Evolutionary conservation across 176 grass and related monocot species (phyloP), one percentile per base, ranked within the genome.

Genomic region (Aegilops tauschii): DNA sequence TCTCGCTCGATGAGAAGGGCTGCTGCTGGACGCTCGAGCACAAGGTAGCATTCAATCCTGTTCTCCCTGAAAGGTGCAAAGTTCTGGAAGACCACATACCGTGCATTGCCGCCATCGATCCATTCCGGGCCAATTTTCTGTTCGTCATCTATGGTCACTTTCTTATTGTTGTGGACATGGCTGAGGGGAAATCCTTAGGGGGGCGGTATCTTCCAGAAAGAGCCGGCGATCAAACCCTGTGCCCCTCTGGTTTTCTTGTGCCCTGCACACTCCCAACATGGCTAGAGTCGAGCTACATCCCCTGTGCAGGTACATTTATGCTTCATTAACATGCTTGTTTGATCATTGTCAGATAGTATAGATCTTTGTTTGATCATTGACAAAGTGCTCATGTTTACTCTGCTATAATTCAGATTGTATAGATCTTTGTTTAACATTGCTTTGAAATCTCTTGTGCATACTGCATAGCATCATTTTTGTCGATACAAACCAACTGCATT

Each of bases 21-120:
- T 18, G 18, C 27, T 11, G 35, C 73, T 88, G 87, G 87, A 72
- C 21, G 74, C 13, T 72, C 37, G 87, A 88, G 39, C 54, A 84
- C 75, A 81, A 29, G 81, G 30, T 70, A 16, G 67, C 14, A 17
- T 36, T 71, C 18, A 79, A 10, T 39, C 17, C 80, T 6, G 2
- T 82, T 63, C 77, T 52, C 8, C 30, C 73, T 21, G 3, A 59
- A 35, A 63, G 32, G 0, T 49, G 35, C 64, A 21, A 58, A 25
- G 47, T 4, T 50, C 8, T 61, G 29, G 40, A 37, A 31, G 23
- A 76, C 73, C 0, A 29, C 6, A 84, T 9, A 4, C 80, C 81
- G 0, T 1, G 21, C 4, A 84, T 88, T 62, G 80, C 40, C 8
- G 28, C 31, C 52, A 28, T 88, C 20, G 80, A 83, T n/a, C 87